Evolutionary conservation across 345 rosid genomes (phyloP).

Genomic region (Lumnitzera littorea): DNA sequence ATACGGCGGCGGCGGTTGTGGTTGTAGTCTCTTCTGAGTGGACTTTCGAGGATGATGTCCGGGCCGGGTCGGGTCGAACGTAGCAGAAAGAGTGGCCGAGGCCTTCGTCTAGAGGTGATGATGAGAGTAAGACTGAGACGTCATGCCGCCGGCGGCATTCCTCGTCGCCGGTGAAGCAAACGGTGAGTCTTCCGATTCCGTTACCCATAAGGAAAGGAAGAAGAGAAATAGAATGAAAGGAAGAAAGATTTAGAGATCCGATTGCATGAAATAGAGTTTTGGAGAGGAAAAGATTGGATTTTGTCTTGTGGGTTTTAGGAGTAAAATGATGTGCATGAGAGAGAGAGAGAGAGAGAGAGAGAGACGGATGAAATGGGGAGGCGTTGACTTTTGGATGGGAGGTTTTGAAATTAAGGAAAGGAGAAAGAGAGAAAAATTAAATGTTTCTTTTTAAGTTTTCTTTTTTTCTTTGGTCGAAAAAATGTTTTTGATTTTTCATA

Average conservation of each 20-base stretch:
- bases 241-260: background rate
- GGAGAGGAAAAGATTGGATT: background rate
- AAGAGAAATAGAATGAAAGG: background rate
- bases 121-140: slow-evolving; percentile 16
- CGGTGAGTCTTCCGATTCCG: slow-evolving; percentile 58
- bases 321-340: slow-evolving; percentile 11
- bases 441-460: slow-evolving; percentile 5
- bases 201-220: slow-evolving; percentile 54
- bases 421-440: slow-evolving; percentile 3
- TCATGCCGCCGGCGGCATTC: slow-evolving; percentile 38
- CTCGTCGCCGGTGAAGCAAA: slow-evolving; percentile 66
- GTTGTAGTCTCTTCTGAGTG: slow-evolving; percentile 79
- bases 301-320: background rate
- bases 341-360: slow-evolving; percentile 10
- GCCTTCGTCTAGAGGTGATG: slow-evolving; percentile 76
- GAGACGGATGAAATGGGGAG: slow-evolving; percentile 16
- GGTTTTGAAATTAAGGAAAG: slow-evolving; percentile 20
- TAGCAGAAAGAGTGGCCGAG: slow-evolving; percentile 95
- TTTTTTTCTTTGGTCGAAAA: background rate
- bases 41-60: slow-evolving; percentile 69
- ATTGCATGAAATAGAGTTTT: slow-evolving; percentile 1
- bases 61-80: slow-evolving; percentile 62
- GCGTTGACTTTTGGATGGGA: slow-evolving; percentile 61
- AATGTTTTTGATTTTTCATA: background rate
- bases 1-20: too few relatives aligned